A percentile compares a stretch with the other conserved stretches of the same genome.
Conservation (phyloP, 73 alveolate species). For the Paramecium sonneborni region DNA sequence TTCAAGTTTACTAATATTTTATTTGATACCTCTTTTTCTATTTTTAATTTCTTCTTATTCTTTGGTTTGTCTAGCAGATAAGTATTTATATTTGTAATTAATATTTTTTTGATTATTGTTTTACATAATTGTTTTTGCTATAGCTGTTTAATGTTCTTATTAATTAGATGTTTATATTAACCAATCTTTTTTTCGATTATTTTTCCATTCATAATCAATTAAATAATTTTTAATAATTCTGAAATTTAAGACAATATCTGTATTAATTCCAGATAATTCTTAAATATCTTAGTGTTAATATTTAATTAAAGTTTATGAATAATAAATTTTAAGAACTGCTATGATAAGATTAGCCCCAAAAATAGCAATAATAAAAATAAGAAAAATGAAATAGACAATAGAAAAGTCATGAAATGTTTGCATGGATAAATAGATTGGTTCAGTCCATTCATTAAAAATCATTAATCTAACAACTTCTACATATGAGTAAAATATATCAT, state of each 20-base stretch:
- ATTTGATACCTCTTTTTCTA: neutral
- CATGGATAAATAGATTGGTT: conserved; percentile 34
- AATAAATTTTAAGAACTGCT: conserved; percentile 1
- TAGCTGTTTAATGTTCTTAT: neutral
- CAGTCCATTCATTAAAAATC: conserved; percentile 55
- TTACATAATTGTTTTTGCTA: neutral
- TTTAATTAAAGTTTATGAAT: neutral
- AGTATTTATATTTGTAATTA: neutral
- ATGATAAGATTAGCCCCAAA: conserved; percentile 46
- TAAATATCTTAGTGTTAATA: neutral
- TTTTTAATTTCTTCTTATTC: neutral
- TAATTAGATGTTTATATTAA: neutral
- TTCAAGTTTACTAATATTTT: neutral
- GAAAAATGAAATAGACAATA: neutral
- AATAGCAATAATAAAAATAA: neutral
- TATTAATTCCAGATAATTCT: neutral
- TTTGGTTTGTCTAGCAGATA: neutral
- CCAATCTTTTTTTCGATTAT: neutral
- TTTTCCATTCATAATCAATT: neutral
- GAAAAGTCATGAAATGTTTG: neutral
- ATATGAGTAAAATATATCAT: neutral
- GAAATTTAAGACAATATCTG: neutral
- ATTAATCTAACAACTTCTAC: conserved; percentile 3
- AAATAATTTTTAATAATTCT: neutral
- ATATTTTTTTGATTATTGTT: neutral